These are phyloP conservation scores for Dillenia suffruticosa DNA, from an alignment of 164 flowering plant genomes.

Conservation along the genomic window DNA sequence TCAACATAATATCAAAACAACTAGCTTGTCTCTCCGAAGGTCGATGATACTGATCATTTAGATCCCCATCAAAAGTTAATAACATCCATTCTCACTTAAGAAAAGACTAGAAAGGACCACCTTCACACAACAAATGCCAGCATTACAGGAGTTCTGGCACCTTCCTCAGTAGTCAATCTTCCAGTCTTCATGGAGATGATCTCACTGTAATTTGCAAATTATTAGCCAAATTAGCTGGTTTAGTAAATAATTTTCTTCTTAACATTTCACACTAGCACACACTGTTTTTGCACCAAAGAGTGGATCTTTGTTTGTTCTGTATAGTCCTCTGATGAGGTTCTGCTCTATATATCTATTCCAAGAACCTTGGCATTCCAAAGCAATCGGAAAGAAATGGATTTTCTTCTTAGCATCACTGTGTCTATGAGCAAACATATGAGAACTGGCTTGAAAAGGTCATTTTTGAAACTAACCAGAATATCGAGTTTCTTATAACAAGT, in stretches of 20 bases:
- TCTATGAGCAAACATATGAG: too few relatives aligned
- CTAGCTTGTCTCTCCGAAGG: neutral
- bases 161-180: slow-evolving; percentile 2
- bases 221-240: too few relatives aligned
- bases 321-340: slow-evolving; percentile 13
- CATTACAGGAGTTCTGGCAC: slow-evolving; percentile 6
- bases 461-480: slow-evolving; percentile 28
- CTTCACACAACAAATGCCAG: slow-evolving; percentile 7
- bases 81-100: neutral
- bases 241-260: too few relatives aligned
- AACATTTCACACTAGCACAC: too few relatives aligned
- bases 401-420: too few relatives aligned
- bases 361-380: too few relatives aligned
- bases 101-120: slow-evolving; percentile 9
- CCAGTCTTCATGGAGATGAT: neutral
- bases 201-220: too few relatives aligned
- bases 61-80: neutral
- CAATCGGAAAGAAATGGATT: too few relatives aligned
- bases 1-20: too few relatives aligned
- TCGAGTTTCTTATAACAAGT: slow-evolving; percentile 37
- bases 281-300: too few relatives aligned
- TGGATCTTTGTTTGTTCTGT: slow-evolving; percentile 3
- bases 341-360: too few relatives aligned
- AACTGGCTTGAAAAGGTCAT: slow-evolving; percentile 18
- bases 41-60: neutral